Evolutionary conservation across 2,329 filamentous ascomycete species (phyloP), one percentile per base, ranked within the genome.

Genomic region (Fusarium chaquense): DNA sequence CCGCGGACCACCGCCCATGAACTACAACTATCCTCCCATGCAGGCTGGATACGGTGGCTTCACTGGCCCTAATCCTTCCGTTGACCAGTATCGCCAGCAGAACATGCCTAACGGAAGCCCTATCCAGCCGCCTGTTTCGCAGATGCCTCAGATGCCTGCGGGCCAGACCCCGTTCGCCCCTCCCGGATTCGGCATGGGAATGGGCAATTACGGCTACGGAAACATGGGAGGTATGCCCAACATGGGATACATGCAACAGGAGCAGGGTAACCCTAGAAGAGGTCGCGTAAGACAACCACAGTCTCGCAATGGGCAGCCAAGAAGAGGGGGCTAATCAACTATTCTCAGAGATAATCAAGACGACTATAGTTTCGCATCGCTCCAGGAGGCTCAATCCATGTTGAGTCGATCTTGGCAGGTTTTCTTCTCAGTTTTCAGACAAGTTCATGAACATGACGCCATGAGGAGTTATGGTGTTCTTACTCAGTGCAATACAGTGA

Each of bases 81-180:
- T 86, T 50, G 87, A 90, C 36, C 86, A 87, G 71, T 89, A 86
- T 74, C 85, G 86, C 60, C 83, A 83, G 69, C 84, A 84, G 52
- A 82, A 79, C 63, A 78, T 86, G 73, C 76, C 81, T 32, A 87
- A 86, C 66, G 83, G 83, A 54, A 86, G 82, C 73, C 83, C 85
- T 1, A 83, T 85, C 44, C 86, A 84, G 70, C 81, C 82, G 10
- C 77, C 82, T 75, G 78, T 83, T 59, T 77, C 81, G 38, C 81
- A 80, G 56, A 83, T 83, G 61, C 76, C 81, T 44, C 81, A 80
- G 57, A 82, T 85, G 76, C 78, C 79, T 20, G 72, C 76, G 43
- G 78, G 78, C 24, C 83, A 84, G 65, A 80, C 81, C 40, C 80
- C 79, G 12, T 87, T 84, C 47, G 78, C 81, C 15, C 83, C 85